Evolutionary conservation across 2,329 filamentous ascomycete species (phyloP), one percentile per base, ranked within the genome.

Genomic region (Helminthosporium solani): DNA sequence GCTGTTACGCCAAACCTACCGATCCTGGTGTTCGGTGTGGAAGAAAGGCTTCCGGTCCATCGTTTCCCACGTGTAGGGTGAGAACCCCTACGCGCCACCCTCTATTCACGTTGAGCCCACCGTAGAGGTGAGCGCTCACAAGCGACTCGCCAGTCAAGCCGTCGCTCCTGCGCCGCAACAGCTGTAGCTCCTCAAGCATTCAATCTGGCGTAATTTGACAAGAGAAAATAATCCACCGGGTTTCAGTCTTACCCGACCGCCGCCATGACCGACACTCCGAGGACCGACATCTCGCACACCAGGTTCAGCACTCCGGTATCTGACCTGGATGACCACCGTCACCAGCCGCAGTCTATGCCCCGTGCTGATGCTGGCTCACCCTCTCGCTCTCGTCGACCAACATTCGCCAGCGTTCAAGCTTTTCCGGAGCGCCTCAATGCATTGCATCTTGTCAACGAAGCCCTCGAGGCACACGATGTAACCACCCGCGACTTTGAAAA

Each of bases 321-420:
- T 51, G 86, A 91, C 66, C 80, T 96, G 38, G 90, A 96, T 67
- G 90, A 96, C 68, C 91, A 96, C 73, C 87, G 90, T 47, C 77
- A 84, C 63, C 86, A 87, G 63, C 71, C 78, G 3, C 71, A 78
- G 19, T 80, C 84, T 30, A 71, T 84, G 19, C 84, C 83, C 49
- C 81, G 82, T 35, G 70, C 75, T 25, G 81, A 84, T 11, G 80
- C 82, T 52, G 80, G 80, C 12, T 64, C 67, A 52, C 66, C 54
- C 19, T 65, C 61, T 49, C 74, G 66, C 55, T 75, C 62, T 28
- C 82, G 87, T 44, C 80, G 87, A 44, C 87, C 87, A 33, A 91
- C 87, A 2, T 83, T 88, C 54, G 87, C 88, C 54, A 89, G 86
- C 43, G 75, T 88, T 44, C 69, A 75, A 36, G 70, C 72, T 38